These are phyloP conservation scores for Zygoascus biomembranicola DNA, from an alignment of 805 yeast species.

Conservation along the genomic window DNA sequence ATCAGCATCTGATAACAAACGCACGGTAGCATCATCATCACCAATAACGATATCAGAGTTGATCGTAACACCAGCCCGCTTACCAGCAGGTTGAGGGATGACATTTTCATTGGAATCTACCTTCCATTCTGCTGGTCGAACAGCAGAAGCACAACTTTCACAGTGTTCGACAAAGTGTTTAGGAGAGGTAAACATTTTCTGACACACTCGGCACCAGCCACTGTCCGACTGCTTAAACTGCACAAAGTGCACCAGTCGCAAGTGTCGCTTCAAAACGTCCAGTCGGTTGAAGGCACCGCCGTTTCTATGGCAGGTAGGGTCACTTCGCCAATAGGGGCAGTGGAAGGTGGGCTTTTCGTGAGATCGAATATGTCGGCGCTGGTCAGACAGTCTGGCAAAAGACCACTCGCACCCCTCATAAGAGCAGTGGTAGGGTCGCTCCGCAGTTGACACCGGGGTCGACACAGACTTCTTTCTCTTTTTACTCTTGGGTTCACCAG, in stretches of 20 bases:
- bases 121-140: constrained; percentile 23
- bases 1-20: constrained; percentile 9
- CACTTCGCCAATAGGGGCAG: constrained; percentile 66
- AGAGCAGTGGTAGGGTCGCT: constrained; percentile 31
- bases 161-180: constrained; percentile 59
- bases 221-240: constrained; percentile 41
- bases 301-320: constrained; percentile 65
- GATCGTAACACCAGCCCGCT: constrained; percentile 11
- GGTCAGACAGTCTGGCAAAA: constrained; percentile 60
- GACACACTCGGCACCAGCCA: constrained; percentile 65
- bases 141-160: constrained; percentile 45
- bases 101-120: constrained; percentile 11
- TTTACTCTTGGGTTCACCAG: constrained; percentile 4
- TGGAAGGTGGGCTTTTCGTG: constrained; percentile 59
- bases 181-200: constrained; percentile 44
- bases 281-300: constrained; percentile 68
- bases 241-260: constrained; percentile 60
- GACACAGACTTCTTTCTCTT: constrained; percentile 2
- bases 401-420: constrained; percentile 54
- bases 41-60: constrained; percentile 8
- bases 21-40: constrained; percentile 12
- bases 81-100: constrained; percentile 3
- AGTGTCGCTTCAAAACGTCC: constrained; percentile 68
- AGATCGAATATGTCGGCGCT: constrained; percentile 57
- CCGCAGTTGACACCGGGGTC: constrained; percentile 12